A percentile compares a stretch with the other conserved stretches of the same genome.
These are phyloP conservation scores for Graphilbum fragrans DNA, from an alignment of 2,329 filamentous ascomycete species.

Conservation along the genomic window DNA sequence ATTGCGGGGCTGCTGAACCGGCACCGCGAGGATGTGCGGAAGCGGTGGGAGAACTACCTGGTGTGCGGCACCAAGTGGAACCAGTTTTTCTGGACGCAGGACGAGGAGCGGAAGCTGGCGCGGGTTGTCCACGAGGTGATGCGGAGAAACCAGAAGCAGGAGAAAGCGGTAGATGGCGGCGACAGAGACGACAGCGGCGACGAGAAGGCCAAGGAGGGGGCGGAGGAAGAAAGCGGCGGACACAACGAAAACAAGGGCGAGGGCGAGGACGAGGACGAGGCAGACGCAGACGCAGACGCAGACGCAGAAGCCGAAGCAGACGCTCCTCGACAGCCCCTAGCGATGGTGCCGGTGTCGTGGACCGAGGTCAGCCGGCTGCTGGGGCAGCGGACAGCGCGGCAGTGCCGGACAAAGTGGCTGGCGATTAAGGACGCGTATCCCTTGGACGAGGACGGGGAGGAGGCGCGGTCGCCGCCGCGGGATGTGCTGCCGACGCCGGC, in stretches of 20 bases:
- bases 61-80: slow-evolving; percentile 41
- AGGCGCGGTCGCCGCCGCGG: slow-evolving; percentile 4
- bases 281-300: slow-evolving; percentile 13
- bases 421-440: slow-evolving; percentile 10
- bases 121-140: slow-evolving; percentile 41
- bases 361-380: slow-evolving; percentile 49
- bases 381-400: slow-evolving; percentile 50
- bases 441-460: slow-evolving; percentile 4
- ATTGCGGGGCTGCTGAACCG: slow-evolving; percentile 54
- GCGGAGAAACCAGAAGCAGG: slow-evolving; percentile 29
- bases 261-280: slow-evolving; percentile 14
- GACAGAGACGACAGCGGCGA: not conserved
- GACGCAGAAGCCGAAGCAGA: slow-evolving; percentile 2
- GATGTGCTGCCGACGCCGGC: slow-evolving; percentile 2
- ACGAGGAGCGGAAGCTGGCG: slow-evolving; percentile 44
- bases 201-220: not conserved
- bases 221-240: not conserved
- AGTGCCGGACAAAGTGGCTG: slow-evolving; percentile 59
- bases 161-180: slow-evolving; percentile 13
- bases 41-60: slow-evolving; percentile 59
- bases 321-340: slow-evolving; percentile 7
- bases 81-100: slow-evolving; percentile 44
- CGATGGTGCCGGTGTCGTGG: slow-evolving; percentile 53
- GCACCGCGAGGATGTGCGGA: slow-evolving; percentile 52
- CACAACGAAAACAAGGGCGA: slow-evolving; percentile 10